Conservation (phyloP, 805 yeast species). For the Candida khao-thaluensis region DNA sequence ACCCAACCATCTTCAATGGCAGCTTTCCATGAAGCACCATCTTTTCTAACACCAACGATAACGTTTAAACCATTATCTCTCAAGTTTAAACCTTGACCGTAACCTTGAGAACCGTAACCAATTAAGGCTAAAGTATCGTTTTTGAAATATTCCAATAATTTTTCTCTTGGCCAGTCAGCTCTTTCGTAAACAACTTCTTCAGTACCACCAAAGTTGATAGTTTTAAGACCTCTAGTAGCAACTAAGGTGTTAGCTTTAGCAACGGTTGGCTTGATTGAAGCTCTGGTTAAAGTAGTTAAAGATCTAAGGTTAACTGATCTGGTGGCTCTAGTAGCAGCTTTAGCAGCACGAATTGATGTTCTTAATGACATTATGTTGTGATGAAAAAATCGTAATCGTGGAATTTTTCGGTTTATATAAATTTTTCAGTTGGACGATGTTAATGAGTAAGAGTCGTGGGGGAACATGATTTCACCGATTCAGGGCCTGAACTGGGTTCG, state of each 20-base stretch:
- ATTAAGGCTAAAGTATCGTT: slow-evolving; percentile 95
- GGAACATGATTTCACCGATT: slow-evolving; percentile 9
- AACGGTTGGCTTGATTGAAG: slow-evolving; percentile 36
- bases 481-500: slow-evolving; percentile 11
- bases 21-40: slow-evolving; percentile 99
- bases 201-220: slow-evolving; percentile 95
- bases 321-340: slow-evolving; percentile 43
- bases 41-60: slow-evolving; percentile 95
- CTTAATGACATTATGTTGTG: slow-evolving; percentile 40
- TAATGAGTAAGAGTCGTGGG: slow-evolving; percentile 10
- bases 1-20: slow-evolving; percentile 99
- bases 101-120: slow-evolving; percentile 99
- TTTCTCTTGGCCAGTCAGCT: slow-evolving; percentile 99
- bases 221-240: slow-evolving; percentile 87
- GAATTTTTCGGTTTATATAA: slow-evolving; percentile 7
- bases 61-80: slow-evolving; percentile 99
- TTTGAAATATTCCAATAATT: slow-evolving; percentile 93
- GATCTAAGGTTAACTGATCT: slow-evolving; percentile 59
- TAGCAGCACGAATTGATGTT: slow-evolving; percentile 46
- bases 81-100: slow-evolving; percentile 99
- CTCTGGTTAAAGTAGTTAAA: slow-evolving; percentile 53
- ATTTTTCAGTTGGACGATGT: slow-evolving; percentile 9
- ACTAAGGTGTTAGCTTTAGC: slow-evolving; percentile 18
- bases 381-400: not conserved
- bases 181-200: slow-evolving; percentile 97